Evolutionary conservation across 2,329 filamentous ascomycete genomes (phyloP), one percentile per base, ranked within the genome.

Genomic region (Xylariaceae sp.): DNA sequence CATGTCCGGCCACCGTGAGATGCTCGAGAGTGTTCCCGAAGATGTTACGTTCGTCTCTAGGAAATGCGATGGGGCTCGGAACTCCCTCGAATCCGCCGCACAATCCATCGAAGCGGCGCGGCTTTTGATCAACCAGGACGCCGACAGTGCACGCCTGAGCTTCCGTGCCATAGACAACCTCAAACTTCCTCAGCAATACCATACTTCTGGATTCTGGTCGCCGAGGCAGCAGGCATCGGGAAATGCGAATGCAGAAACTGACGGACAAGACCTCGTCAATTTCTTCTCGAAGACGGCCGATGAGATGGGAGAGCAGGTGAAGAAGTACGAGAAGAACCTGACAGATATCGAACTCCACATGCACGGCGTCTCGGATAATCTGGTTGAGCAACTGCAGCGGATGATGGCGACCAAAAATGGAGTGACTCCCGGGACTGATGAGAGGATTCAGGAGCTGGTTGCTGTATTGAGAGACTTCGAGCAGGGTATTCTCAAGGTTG

Each of bases 281-380:
- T 85, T 86, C 71, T 88, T 88, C 70, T 86, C 82, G 10, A 78
- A 77, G 58, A 80, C 84, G 17, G 79, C 83, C 1, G 83, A 86
- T 63, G 85, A 86, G 64, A 85, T 88, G 78, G 75, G 78, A 13
- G 72, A 76, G 15, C 83, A 83, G 55, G 78, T 87, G 56, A 76
- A 77, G 48, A 79, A 75, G 61, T 86, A 87, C 67, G 80, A 82
- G 67, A 74, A 75, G 51, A 85, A 84, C 62, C 73, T 88, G 57
- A 77, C 78, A 57, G 85, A 88, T 69, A 87, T 88, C 56, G 86
- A 88, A 73, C 77, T 80, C 63, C 85, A 88, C 68, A 76, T 88
- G 62, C 79, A 84, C 62, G 81, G 82, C 7, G 80, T 88, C n/a
- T 84, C 88, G 70, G 77, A 79, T 11, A 81, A 78, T 42, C 76